phyloP scores from a whole-genome alignment of 495 filamentous ascomycete genomes.

The Penicillium coprophilum region DNA sequence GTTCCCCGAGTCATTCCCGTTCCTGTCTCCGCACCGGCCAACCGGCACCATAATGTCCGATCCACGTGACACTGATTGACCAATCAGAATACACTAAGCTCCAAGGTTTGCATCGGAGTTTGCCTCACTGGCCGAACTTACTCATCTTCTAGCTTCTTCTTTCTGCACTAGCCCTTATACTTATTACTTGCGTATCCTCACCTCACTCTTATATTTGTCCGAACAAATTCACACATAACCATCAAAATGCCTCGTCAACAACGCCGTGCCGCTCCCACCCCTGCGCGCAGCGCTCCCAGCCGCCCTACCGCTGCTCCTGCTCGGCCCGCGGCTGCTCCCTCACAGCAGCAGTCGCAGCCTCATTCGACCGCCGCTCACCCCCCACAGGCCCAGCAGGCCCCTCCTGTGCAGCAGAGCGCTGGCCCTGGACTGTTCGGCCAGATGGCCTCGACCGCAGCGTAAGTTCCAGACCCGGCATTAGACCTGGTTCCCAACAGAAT shows the following conservation, averaged over 20 bases:
- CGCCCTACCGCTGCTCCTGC: conserved; percentile 66
- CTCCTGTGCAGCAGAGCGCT: conserved; percentile 52
- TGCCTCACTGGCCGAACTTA: conserved; percentile 22
- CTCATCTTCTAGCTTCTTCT: conserved; percentile 33
- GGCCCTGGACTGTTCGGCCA: conserved; percentile 77
- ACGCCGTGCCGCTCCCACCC: conserved; percentile 57
- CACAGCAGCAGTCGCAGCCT: conserved; percentile 43
- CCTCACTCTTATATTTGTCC: conserved; percentile 6
- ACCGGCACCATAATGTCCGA: conserved; percentile 7
- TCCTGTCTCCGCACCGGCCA: conserved; percentile 7
- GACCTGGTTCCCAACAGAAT: conserved; percentile 10
- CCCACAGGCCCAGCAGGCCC: conserved; percentile 45
- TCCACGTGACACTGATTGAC: conserved; percentile 13
- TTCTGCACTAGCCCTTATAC: conserved; percentile 18
- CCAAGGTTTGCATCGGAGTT: conserved; percentile 30
- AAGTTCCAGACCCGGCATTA: conserved; percentile 32
- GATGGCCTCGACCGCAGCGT: conserved; percentile 87
- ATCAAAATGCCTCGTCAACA: conserved; percentile 76
- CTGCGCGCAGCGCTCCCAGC: conserved; percentile 59
- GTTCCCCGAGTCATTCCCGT: background rate
- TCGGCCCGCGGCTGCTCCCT: conserved; percentile 56
- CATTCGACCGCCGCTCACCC: conserved; percentile 68
- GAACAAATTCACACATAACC: conserved; percentile 22
- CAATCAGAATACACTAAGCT: conserved; percentile 24
- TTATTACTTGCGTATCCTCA: conserved; percentile 15